Evolutionary conservation across 306 rosid species (phyloP), one percentile per base, ranked within the genome.

Genomic region (Biancaea sappan): DNA sequence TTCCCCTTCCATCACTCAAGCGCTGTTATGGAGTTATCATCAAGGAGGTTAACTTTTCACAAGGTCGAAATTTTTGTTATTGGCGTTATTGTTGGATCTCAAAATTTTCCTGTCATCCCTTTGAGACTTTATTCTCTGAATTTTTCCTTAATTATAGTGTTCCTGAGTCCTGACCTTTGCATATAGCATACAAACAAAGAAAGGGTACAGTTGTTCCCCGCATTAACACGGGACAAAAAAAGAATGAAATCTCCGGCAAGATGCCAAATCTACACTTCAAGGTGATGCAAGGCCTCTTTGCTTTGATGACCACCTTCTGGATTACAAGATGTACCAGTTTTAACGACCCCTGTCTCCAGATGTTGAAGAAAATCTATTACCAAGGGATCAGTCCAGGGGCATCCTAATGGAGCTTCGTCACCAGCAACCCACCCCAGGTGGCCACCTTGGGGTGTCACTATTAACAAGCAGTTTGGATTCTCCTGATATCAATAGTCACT

Each of bases 401-500:
- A 85, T 67, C 98, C 96, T 4, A 78, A 25, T 11, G 98, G 98
- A 69, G 97, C 90, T 28, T 78, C 85, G 38, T 74, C 88, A 11
- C 98, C 98, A 44, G 98, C 98, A 75, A 94, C 90, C 98, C 97
- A 91, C 21, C 97, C 98, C 62, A 94, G 75, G 81, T 94, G 98
- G 14, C 98, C 97, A 25, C 98, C 98, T 81, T 91, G 79, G 29
- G 98, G 88, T 44, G 98, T 94, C 87, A 94, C 95, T 68, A 91
- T 75, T 80, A 94, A 84, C 80, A 94, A 59, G 86, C 97, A 91
- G 70, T 94, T 87, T 18, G 93, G 87, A 80, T 94, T 94, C 76
- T 84, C 91, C 98, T 91, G 83, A 24, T 56, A 86, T 34, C 19
- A 56, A 84, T 46, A 80, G 47, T 13, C 62, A 53, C 19, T 51